phyloP scores from a whole-genome alignment of 805 yeast genomes.

The Schizosaccharomyces japonicus region DNA sequence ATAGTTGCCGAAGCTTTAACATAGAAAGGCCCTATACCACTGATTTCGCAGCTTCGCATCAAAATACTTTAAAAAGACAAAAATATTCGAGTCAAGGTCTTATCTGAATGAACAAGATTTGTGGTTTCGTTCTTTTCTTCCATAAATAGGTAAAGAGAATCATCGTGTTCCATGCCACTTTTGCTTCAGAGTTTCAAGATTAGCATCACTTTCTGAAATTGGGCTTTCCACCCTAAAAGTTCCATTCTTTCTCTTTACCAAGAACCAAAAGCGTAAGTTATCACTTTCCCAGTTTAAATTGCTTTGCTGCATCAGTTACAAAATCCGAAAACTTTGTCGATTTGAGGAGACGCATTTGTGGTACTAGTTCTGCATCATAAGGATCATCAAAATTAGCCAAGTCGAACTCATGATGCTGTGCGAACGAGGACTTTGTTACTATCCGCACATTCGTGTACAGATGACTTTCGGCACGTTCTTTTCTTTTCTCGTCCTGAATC shows the following conservation, averaged over 20 bases:
- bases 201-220: background rate
- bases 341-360: background rate
- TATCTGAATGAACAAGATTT: background rate
- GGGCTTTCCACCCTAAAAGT: background rate
- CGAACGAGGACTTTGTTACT: slow-evolving; percentile 13
- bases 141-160: background rate
- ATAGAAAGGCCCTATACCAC: slow-evolving; percentile 37
- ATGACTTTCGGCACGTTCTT: slow-evolving; percentile 51
- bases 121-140: background rate
- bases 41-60: slow-evolving; percentile 30
- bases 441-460: slow-evolving; percentile 34
- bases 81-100: background rate
- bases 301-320: background rate
- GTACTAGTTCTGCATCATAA: background rate
- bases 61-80: slow-evolving; percentile 33
- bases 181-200: slow-evolving; percentile 4
- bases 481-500: slow-evolving; percentile 28
- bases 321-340: background rate
- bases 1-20: slow-evolving; percentile 27
- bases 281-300: too few species aligned
- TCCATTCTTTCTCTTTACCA: background rate
- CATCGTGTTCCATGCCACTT: background rate
- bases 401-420: background rate
- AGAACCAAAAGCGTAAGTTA: background rate
- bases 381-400: background rate